Conservation (phyloP, 2,329 filamentous ascomycete species). For the Neonectria coccinea region DNA sequence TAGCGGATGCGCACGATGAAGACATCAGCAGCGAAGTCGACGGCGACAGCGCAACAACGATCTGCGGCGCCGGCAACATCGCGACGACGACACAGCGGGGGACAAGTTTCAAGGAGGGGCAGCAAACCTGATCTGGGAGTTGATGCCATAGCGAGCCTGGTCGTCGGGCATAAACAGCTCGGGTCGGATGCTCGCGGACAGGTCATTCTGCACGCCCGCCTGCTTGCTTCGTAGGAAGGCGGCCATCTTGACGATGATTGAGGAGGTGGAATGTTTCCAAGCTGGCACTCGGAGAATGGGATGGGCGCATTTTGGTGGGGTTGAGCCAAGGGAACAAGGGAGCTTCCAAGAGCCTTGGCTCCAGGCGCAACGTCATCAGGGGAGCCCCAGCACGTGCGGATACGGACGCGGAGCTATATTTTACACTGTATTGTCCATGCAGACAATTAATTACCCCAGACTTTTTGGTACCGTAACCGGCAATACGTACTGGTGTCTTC, state of each 20-base stretch:
- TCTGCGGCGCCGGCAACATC: too few species aligned
- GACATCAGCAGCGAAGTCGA: neutral
- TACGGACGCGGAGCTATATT: neutral
- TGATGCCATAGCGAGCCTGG: constrained; percentile 84
- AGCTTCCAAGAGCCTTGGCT: constrained; percentile 37
- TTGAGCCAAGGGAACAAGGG: constrained; percentile 29
- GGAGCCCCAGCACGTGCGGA: constrained; percentile 4
- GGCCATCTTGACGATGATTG: constrained; percentile 70
- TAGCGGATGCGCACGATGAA: neutral
- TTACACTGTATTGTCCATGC: neutral
- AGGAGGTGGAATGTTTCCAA: constrained; percentile 27
- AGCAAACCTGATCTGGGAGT: constrained; percentile 74
- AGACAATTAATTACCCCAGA: neutral
- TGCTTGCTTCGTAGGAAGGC: constrained; percentile 93
- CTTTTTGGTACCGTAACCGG: too few species aligned
- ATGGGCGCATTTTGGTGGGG: constrained; percentile 40
- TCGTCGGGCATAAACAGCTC: constrained; percentile 87
- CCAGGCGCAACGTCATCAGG: constrained; percentile 25
- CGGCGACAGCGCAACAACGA: neutral
- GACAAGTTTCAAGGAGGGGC: constrained; percentile 36
- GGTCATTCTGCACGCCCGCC: constrained; percentile 89
- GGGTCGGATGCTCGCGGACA: constrained; percentile 83
- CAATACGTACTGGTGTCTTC: neutral
- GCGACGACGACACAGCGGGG: constrained; percentile 9
- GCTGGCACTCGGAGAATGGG: constrained; percentile 29